Evolutionary conservation across 805 yeast genomes (phyloP).

Genomic region (Teunomyces panamensis): DNA sequence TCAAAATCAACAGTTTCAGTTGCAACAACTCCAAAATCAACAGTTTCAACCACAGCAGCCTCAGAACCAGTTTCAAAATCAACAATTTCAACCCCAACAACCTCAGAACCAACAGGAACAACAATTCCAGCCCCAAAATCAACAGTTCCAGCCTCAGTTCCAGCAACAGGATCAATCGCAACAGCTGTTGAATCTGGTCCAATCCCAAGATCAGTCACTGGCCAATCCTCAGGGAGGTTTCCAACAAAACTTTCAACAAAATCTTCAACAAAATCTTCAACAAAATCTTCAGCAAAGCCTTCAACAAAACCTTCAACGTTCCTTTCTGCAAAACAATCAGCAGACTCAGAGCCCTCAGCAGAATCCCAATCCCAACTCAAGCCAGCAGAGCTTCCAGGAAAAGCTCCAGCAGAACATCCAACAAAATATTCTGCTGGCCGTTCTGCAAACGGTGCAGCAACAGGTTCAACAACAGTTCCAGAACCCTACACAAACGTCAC

Average conservation of each 20-base stretch:
- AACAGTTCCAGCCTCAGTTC: background rate
- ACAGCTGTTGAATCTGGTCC: background rate
- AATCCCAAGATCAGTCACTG: background rate
- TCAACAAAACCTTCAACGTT: background rate
- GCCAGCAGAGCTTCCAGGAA: background rate
- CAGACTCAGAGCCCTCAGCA: background rate
- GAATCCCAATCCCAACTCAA: background rate
- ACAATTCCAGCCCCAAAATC: background rate
- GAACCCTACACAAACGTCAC: background rate
- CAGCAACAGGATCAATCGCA: conserved; percentile 1
- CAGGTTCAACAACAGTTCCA: background rate
- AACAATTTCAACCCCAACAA: background rate
- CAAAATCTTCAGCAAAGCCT: background rate
- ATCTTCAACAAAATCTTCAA: background rate
- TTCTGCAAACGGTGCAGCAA: background rate
- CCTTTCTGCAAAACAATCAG: background rate
- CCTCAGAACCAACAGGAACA: background rate
- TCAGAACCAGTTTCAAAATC: background rate
- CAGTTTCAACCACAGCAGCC: conserved; percentile 3
- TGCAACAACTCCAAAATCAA: conserved; percentile 5
- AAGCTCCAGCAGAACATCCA: conserved; percentile 5
- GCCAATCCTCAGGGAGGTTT: background rate
- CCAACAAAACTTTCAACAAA: background rate
- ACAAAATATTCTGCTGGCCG: background rate
- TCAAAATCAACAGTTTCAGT: no score